Evolutionary conservation across 805 yeast genomes (phyloP).

Genomic region (Candida manassasensis): DNA sequence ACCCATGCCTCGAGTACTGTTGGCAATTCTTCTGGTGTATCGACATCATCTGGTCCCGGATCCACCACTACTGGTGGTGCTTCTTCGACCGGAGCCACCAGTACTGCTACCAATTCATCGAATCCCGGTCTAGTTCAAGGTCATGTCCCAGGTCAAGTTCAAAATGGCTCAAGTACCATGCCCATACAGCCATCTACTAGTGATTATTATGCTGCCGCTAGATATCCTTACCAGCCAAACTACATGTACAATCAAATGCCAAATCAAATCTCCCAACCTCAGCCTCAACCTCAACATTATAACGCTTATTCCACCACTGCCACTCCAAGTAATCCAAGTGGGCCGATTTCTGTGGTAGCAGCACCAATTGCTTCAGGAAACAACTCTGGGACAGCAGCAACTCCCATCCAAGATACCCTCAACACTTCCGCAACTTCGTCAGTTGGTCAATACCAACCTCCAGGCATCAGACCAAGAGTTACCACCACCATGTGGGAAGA

Average conservation of each 20-base stretch:
- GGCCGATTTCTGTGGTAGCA: slow-evolving; percentile 2
- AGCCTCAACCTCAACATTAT: slow-evolving; percentile 23
- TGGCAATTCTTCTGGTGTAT: not conserved
- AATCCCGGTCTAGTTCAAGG: not conserved
- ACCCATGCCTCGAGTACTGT: not conserved
- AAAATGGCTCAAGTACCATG: not conserved
- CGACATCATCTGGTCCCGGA: not conserved
- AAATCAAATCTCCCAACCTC: slow-evolving; percentile 18
- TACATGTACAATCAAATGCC: slow-evolving; percentile 17
- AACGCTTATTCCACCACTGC: slow-evolving; percentile 12
- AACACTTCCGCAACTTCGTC: slow-evolving; percentile 18
- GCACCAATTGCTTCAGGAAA: slow-evolving; percentile 4
- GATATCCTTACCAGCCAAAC: slow-evolving; percentile 15
- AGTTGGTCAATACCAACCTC: slow-evolving; percentile 44
- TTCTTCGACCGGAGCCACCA: not conserved
- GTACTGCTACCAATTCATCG: not conserved
- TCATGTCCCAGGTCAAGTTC: not conserved
- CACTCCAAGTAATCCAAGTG: slow-evolving; percentile 1
- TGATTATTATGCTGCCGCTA: slow-evolving; percentile 2
- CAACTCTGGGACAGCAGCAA: slow-evolving; percentile 4
- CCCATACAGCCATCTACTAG: not conserved
- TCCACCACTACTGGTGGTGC: slow-evolving; percentile 2
- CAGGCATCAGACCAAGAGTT: slow-evolving; percentile 55
- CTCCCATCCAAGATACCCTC: slow-evolving; percentile 17
- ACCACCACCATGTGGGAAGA: slow-evolving; percentile 92